These are phyloP conservation scores for Hypoxylon cercidicola DNA, from an alignment of 495 filamentous ascomycete species.

Conservation along the genomic window DNA sequence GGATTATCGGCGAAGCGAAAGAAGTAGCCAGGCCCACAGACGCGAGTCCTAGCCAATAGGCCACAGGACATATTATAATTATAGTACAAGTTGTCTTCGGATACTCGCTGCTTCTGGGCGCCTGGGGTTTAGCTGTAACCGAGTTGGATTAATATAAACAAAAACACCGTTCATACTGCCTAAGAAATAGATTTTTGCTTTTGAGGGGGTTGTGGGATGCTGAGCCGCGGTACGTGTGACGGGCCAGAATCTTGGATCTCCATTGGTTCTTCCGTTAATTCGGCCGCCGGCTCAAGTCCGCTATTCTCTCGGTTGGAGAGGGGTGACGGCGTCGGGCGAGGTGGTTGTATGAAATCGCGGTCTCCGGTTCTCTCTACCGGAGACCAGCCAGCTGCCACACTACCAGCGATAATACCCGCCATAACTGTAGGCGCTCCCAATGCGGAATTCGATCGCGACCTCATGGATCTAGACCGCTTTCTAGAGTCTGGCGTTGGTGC, in stretches of 20 bases:
- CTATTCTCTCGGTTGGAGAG: conserved; percentile 40
- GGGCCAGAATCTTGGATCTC: conserved; percentile 44
- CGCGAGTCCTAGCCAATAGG: background rate
- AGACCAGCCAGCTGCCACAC: conserved; percentile 64
- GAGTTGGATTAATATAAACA: conserved; percentile 31
- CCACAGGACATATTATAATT: conserved; percentile 31
- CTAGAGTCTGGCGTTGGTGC: conserved; percentile 78
- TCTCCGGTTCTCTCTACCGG: conserved; percentile 61
- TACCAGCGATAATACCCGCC: conserved; percentile 87
- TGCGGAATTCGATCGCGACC: conserved; percentile 88
- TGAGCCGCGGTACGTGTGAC: conserved; percentile 53
- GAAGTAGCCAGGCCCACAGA: conserved; percentile 16
- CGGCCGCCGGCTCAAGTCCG: conserved; percentile 33
- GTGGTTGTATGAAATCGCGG: conserved; percentile 39
- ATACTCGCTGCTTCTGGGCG: conserved; percentile 19
- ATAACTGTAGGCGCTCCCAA: conserved; percentile 84
- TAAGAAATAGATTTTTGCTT: conserved; percentile 51
- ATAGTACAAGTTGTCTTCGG: conserved; percentile 31
- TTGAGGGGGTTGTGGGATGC: conserved; percentile 54
- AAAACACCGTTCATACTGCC: conserved; percentile 43
- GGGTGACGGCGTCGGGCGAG: conserved; percentile 44
- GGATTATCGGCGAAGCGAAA: conserved; percentile 13
- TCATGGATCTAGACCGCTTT: conserved; percentile 70
- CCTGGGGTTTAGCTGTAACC: conserved; percentile 9
- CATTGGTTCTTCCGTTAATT: conserved; percentile 52